Evolutionary conservation across 441 rosid species (phyloP).

Genomic region (Eutrema salsugineum): DNA sequence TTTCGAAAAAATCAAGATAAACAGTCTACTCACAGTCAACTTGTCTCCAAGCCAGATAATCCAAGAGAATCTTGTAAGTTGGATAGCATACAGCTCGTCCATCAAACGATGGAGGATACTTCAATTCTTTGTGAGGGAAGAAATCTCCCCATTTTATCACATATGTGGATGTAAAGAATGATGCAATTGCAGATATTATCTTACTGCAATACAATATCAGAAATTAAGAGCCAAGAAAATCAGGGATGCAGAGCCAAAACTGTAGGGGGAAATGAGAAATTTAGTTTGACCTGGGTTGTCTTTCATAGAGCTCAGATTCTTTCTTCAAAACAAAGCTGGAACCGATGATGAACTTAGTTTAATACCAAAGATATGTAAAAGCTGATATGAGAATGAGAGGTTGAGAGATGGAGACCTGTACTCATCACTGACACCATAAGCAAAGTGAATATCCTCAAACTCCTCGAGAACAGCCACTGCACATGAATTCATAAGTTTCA

Average conservation of each 20-base stretch:
- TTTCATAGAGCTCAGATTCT: slow-evolving; percentile 53
- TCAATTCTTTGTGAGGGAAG: slow-evolving; percentile 65
- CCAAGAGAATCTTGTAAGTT: slow-evolving; percentile 63
- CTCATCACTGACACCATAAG: slow-evolving; percentile 94
- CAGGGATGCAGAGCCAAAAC: background rate
- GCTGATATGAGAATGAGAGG: slow-evolving; percentile 2
- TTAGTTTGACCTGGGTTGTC: slow-evolving; percentile 60
- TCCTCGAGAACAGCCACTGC: slow-evolving; percentile 72
- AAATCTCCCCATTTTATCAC: slow-evolving; percentile 69
- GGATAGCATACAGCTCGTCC: slow-evolving; percentile 97
- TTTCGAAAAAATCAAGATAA: too few relatives aligned
- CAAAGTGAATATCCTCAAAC: slow-evolving; percentile 60
- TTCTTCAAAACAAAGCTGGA: slow-evolving; percentile 80
- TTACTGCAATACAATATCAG: slow-evolving; percentile 38
- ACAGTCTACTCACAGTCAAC: slow-evolving; percentile 83
- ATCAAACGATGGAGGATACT: slow-evolving; percentile 81
- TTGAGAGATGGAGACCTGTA: slow-evolving; percentile 53
- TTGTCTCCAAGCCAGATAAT: slow-evolving; percentile 97
- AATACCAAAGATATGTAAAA: slow-evolving; percentile 8
- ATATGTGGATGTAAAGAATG: slow-evolving; percentile 79
- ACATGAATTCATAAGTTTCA: slow-evolving; percentile 94
- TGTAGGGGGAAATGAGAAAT: background rate
- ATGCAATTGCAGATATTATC: slow-evolving; percentile 60
- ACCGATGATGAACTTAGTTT: slow-evolving; percentile 18
- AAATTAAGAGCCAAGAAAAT: background rate